phyloP scores from a whole-genome alignment of 148 eudicot genomes.

The Vaccinium vitisidaea region DNA sequence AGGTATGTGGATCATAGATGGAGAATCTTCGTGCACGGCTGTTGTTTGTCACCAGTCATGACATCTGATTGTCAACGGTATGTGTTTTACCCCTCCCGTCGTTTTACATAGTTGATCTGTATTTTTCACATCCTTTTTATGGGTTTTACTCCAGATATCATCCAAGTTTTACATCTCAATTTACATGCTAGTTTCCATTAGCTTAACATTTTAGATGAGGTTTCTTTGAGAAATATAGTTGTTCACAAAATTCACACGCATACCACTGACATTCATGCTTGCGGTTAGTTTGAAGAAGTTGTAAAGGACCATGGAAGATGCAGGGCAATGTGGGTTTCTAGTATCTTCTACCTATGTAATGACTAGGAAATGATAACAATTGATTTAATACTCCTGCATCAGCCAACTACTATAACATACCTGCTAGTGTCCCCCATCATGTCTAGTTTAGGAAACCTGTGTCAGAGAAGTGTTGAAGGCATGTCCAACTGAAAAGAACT shows the following conservation, averaged over 20 bases:
- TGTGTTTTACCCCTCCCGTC: neutral
- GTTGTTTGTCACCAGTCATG: constrained; percentile 73
- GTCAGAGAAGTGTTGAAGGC: neutral
- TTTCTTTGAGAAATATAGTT: neutral
- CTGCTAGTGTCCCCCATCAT: neutral
- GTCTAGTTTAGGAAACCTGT: neutral
- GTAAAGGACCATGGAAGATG: neutral
- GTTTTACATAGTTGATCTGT: neutral
- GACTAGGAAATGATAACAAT: neutral
- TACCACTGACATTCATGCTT: neutral
- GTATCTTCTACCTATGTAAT: neutral
- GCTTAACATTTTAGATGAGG: neutral
- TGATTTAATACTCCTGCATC: neutral
- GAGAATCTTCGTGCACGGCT: constrained; percentile 65
- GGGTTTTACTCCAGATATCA: neutral
- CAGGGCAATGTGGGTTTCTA: neutral
- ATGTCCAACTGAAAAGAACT: neutral
- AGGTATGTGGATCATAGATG: constrained; percentile 71
- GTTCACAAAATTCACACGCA: neutral
- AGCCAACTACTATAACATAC: neutral
- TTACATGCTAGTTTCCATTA: neutral
- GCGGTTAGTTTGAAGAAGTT: neutral
- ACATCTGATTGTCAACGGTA: constrained; percentile 10
- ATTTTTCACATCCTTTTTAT: constrained; percentile 4
- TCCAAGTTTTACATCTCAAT: neutral